phyloP scores from a whole-genome alignment of 2,329 filamentous ascomycete genomes.

The Septoria petroselini region DNA sequence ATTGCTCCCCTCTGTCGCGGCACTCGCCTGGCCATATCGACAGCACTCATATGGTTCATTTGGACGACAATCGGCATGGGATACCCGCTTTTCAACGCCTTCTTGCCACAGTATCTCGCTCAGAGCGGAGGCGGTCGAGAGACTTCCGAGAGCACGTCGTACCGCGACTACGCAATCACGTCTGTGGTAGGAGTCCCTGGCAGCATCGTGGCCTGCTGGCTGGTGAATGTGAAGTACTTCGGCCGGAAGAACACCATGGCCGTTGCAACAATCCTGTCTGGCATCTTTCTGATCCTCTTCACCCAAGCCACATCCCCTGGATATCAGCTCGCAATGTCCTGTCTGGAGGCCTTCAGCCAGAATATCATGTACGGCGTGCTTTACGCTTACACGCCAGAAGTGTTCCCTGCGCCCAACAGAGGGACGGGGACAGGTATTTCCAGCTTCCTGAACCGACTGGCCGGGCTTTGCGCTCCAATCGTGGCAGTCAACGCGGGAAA shows the following conservation, averaged over 20 bases:
- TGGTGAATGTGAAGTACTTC: slow-evolving; percentile 67
- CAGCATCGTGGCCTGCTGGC: slow-evolving; percentile 68
- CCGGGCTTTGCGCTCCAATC: slow-evolving; percentile 66
- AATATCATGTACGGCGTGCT: slow-evolving; percentile 70
- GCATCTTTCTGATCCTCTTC: slow-evolving; percentile 67
- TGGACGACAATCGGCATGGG: slow-evolving; percentile 83
- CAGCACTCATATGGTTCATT: slow-evolving; percentile 66
- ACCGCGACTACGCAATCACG: slow-evolving; percentile 80
- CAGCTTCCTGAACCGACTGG: slow-evolving; percentile 66
- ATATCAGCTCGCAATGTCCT: slow-evolving; percentile 51
- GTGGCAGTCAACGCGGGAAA: slow-evolving; percentile 52
- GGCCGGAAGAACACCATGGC: slow-evolving; percentile 73
- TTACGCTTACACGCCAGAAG: slow-evolving; percentile 73
- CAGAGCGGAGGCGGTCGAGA: slow-evolving; percentile 45
- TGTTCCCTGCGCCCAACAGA: slow-evolving; percentile 69
- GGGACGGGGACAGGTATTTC: slow-evolving; percentile 71
- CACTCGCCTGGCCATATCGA: slow-evolving; percentile 49
- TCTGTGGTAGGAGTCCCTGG: slow-evolving; percentile 74
- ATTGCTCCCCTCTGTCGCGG: slow-evolving; percentile 61
- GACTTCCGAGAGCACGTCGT: slow-evolving; percentile 47
- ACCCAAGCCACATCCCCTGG: slow-evolving; percentile 55
- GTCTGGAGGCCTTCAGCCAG: slow-evolving; percentile 67
- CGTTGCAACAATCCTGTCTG: slow-evolving; percentile 63
- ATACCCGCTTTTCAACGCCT: slow-evolving; percentile 85
- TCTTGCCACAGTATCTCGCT: slow-evolving; percentile 80